These are phyloP conservation scores for Irpex sp. DNA, from an alignment of 1,284 basidiomycete species.

Conservation along the genomic window DNA sequence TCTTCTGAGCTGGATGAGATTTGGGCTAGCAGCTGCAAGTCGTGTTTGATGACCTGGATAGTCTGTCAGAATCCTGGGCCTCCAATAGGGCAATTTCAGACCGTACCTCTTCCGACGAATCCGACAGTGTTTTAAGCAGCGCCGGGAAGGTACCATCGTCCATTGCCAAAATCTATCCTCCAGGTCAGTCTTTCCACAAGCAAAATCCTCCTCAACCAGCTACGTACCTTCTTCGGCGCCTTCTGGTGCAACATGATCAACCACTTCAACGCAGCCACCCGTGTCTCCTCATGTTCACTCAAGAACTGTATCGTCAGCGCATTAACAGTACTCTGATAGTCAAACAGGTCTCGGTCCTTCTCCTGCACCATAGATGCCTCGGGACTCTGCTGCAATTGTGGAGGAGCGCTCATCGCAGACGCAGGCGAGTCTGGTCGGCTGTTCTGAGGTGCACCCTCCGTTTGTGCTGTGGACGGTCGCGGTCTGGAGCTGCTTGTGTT, in stretches of 20 bases:
- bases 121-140: conserved; percentile 92
- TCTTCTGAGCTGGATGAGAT: conserved; percentile 95
- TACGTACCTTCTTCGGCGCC: conserved; percentile 83
- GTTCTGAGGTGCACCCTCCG: conserved; percentile 15
- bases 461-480: conserved; percentile 19
- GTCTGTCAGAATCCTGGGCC: background rate
- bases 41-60: conserved; percentile 86
- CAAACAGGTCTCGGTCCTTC: conserved; percentile 77
- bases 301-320: conserved; percentile 92
- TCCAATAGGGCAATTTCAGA: background rate
- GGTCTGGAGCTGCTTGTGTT: conserved; percentile 25
- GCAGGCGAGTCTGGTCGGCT: conserved; percentile 33
- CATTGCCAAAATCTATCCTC: conserved; percentile 81
- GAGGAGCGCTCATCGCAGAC: conserved; percentile 27
- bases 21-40: conserved; percentile 93
- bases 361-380: conserved; percentile 30
- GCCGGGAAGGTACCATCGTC: conserved; percentile 97
- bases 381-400: conserved; percentile 31
- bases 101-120: conserved; percentile 88
- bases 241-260: conserved; percentile 98
- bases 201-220: background rate
- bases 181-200: background rate
- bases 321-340: conserved; percentile 91
- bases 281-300: conserved; percentile 95
- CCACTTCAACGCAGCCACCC: conserved; percentile 96